These are phyloP conservation scores for Solanum peruvianum DNA, from an alignment of 257 asterid species.

Conservation along the genomic window DNA sequence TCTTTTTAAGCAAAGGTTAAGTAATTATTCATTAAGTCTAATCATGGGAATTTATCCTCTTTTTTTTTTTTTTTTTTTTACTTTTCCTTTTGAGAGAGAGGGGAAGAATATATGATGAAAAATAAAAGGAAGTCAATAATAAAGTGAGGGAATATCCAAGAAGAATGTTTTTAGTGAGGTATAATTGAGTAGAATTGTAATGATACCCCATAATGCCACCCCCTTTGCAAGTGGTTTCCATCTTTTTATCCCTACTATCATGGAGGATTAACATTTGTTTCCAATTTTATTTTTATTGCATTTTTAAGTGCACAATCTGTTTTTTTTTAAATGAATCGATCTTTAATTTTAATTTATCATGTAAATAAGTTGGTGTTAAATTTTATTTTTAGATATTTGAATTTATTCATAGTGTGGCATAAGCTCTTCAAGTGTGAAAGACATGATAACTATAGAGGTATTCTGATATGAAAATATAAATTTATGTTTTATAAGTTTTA, in stretches of 20 bases:
- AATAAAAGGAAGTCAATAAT: background rate
- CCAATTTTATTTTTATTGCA: background rate
- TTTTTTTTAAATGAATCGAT: background rate
- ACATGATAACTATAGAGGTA: too few relatives aligned
- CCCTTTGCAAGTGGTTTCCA: background rate
- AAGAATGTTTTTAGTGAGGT: background rate
- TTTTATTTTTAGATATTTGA: background rate
- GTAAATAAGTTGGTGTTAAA: background rate
- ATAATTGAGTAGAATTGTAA: background rate
- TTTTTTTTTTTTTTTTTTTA: background rate
- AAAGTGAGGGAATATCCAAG: background rate
- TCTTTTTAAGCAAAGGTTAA: background rate
- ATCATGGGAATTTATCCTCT: background rate
- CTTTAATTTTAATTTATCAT: too few relatives aligned
- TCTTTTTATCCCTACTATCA: background rate
- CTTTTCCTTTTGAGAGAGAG: background rate
- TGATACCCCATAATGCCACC: background rate
- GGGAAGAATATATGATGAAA: background rate
- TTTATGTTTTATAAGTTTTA: too few relatives aligned
- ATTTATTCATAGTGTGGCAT: background rate
- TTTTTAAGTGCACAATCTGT: background rate
- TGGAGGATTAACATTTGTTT: background rate
- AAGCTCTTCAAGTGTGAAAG: too few relatives aligned
- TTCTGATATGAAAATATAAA: too few relatives aligned
- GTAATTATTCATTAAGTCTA: slow-evolving; percentile 1